Evolutionary conservation across 805 yeast genomes (phyloP), one percentile per base, ranked within the genome.

Genomic region (Yarrowia divulgata): DNA sequence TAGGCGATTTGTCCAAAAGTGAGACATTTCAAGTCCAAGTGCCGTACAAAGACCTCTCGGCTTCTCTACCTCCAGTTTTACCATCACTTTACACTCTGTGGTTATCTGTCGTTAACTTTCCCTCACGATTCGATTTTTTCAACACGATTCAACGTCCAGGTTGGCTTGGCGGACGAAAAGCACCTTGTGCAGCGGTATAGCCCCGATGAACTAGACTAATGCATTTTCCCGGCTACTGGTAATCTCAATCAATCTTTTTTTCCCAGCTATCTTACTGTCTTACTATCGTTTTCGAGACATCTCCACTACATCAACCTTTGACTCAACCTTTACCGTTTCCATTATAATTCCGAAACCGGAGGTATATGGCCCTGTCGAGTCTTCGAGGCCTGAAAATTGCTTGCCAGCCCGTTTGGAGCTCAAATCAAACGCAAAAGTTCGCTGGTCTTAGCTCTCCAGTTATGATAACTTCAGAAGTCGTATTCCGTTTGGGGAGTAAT

Each of bases 291-390:
- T 23, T 23, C 13, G 29, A 18, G 7, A 18, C 29, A 19, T 45
- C 29, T 45, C 6, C 23, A 18, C 23, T n/a, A 16, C 45, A 1
- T 13, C 40, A 12, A 13, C 7, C 32, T 19, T 29, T 29, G n/a
- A 29, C 52, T 48, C 35, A 48, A 18, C 13, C 35, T 48, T 29
- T 48, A 48, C 52, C 52, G 48, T 45, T 29, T 29, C 32, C 35
- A 48, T 48, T 48, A 48, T 48, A 48, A 48, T 29, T 48, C 52
- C 52, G 52, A 29, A 3, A 19, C 32, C 52, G 52, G 52, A 48
- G 5, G 35, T 48, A 48, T 23, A 48, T 14, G 52, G 6, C 12
- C 5, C 10, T 9, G 3, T 23, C 10, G 40, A 10, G 40, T 39
- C 40, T 23, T 23, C 16, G 40, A 2, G 40, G 16, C 23, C 8